phyloP scores from a whole-genome alignment of 2,329 filamentous ascomycete species.

The Rhytidhysteron rufulum region DNA sequence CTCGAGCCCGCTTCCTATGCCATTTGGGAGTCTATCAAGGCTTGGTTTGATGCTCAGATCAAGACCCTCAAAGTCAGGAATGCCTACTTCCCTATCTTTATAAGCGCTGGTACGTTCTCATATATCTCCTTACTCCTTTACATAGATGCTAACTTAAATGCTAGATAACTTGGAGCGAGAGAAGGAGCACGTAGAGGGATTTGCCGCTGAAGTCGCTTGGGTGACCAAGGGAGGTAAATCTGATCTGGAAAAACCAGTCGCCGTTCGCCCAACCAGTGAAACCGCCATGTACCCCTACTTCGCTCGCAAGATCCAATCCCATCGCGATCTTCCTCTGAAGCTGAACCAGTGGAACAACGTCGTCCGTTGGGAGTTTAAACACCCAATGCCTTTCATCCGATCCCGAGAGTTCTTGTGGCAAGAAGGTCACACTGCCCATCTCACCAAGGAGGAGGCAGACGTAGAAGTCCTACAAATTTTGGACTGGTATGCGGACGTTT shows the following conservation, averaged over 20 bases:
- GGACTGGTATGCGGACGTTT: conserved; percentile 86
- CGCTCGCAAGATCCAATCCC: conserved; percentile 92
- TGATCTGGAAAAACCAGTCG: conserved; percentile 78
- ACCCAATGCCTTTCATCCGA: conserved; percentile 72
- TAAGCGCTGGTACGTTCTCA: conserved; percentile 72
- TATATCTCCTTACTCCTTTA: too few relatives aligned
- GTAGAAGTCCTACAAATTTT: conserved; percentile 90
- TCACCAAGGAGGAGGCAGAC: conserved; percentile 76
- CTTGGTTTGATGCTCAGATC: conserved; percentile 62
- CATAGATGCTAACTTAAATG: too few relatives aligned
- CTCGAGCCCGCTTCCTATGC: conserved; percentile 63
- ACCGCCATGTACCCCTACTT: conserved; percentile 96
- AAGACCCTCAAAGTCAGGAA: conserved; percentile 91
- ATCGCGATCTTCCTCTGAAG: conserved; percentile 88
- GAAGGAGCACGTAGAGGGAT: conserved; percentile 96
- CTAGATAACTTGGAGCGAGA: conserved; percentile 75
- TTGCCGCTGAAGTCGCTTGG: conserved; percentile 88
- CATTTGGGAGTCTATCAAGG: conserved; percentile 66
- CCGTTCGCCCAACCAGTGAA: conserved; percentile 66
- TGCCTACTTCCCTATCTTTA: conserved; percentile 94
- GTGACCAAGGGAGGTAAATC: conserved; percentile 88
- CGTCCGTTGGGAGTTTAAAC: conserved; percentile 96
- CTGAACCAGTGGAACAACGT: conserved; percentile 98
- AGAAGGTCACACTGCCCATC: conserved; percentile 89
- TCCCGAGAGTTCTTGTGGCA: conserved; percentile 94